Percentiles rank a stretch among this genome's conserved stretches.
These are phyloP conservation scores for Davidsoniella virescens DNA, from an alignment of 2,329 filamentous ascomycete genomes.

Conservation along the genomic window DNA sequence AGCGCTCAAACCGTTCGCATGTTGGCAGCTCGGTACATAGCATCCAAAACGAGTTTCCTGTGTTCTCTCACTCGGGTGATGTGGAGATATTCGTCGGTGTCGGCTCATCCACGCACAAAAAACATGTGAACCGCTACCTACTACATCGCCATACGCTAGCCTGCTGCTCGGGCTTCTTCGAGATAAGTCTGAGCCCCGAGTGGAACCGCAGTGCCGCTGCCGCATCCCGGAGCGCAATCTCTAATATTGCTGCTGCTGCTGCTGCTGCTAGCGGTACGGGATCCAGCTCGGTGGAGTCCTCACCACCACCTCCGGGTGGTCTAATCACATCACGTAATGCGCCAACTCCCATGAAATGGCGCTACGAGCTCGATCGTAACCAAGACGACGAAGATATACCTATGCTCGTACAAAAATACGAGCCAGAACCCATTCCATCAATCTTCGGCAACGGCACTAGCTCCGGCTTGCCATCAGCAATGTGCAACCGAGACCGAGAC, in stretches of 20 bases:
- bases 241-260: background rate
- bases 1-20: conserved; percentile 69
- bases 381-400: conserved; percentile 60
- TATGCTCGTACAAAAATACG: conserved; percentile 70
- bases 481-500: background rate
- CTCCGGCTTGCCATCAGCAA: background rate
- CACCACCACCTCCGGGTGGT: background rate
- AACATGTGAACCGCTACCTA: conserved; percentile 67
- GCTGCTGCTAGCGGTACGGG: background rate
- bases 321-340: too few species aligned
- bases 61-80: conserved; percentile 81
- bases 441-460: conserved; percentile 28
- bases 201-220: conserved; percentile 40
- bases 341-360: conserved; percentile 39
- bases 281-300: background rate
- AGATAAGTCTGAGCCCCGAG: conserved; percentile 65
- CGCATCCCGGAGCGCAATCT: background rate
- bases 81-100: conserved; percentile 72
- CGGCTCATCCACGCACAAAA: conserved; percentile 22
- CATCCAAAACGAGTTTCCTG: conserved; percentile 78
- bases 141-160: conserved; percentile 75
- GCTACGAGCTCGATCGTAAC: conserved; percentile 73
- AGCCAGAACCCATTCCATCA: conserved; percentile 15
- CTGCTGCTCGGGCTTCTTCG: conserved; percentile 87
- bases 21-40: conserved; percentile 53